Percentiles rank a stretch among this genome's conserved stretches.
Conservation (phyloP, 2,329 filamentous ascomycete species). For the Aspergillus sp. region DNA sequence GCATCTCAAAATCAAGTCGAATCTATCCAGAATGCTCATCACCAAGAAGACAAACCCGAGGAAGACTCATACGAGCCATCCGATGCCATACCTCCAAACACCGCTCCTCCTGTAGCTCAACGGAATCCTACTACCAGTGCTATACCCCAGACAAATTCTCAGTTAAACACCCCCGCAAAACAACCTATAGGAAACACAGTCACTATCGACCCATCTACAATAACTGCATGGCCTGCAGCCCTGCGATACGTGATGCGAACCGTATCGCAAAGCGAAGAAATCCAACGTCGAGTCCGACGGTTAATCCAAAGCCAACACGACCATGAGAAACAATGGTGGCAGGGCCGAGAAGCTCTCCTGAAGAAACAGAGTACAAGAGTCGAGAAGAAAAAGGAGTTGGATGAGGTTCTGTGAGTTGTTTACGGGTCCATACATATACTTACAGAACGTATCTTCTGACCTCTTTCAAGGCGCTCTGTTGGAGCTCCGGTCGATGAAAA, state of each 20-base stretch:
- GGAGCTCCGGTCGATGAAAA: constrained; percentile 36
- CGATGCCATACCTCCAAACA: constrained; percentile 3
- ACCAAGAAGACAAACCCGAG: background rate
- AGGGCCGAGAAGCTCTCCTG: constrained; percentile 48
- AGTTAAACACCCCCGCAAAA: background rate
- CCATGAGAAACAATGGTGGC: constrained; percentile 60
- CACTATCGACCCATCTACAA: constrained; percentile 38
- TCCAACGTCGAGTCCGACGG: constrained; percentile 45
- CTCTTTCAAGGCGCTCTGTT: constrained; percentile 36
- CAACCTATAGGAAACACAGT: constrained; percentile 5
- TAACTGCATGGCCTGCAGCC: constrained; percentile 49
- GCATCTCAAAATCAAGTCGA: constrained; percentile 1
- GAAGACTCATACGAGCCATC: constrained; percentile 15
- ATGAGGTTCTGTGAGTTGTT: constrained; percentile 49
- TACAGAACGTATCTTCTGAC: too few relatives aligned
- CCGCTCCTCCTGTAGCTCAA: background rate
- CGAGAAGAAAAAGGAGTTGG: constrained; percentile 50
- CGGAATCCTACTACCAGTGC: too few relatives aligned
- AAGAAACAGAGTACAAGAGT: constrained; percentile 48
- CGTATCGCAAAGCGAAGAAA: constrained; percentile 41
- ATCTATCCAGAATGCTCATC: background rate
- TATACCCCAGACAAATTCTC: background rate
- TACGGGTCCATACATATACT: background rate
- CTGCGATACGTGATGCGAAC: constrained; percentile 48
- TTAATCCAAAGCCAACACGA: constrained; percentile 60